Percentiles rank a stretch among this genome's conserved stretches.
Evolutionary conservation across 2,329 filamentous ascomycete genomes (phyloP).

Genomic region (Epichloe sibirici): DNA sequence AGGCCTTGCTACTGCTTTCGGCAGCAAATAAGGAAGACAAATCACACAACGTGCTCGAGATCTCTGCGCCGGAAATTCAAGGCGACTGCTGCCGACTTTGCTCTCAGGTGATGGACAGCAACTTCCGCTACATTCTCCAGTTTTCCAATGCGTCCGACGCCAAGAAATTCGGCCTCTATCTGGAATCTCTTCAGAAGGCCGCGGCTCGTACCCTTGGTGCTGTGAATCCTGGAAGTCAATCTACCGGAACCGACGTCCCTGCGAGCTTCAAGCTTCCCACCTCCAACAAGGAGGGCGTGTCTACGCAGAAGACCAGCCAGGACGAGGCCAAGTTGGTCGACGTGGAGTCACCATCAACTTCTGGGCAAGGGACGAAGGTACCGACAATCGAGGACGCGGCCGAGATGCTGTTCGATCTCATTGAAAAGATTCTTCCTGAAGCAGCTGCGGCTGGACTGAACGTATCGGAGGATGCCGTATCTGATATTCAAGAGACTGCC

Average conservation of each 20-base stretch:
- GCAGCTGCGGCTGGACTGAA: slow-evolving; percentile 5
- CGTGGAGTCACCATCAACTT: neutral
- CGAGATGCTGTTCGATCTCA: slow-evolving; percentile 8
- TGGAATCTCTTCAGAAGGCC: slow-evolving; percentile 8
- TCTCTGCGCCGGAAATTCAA: slow-evolving; percentile 10
- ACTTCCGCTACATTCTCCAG: slow-evolving; percentile 9
- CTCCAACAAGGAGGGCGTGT: too few relatives aligned
- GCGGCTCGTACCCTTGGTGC: neutral
- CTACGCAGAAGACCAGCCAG: neutral
- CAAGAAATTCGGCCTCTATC: slow-evolving; percentile 7
- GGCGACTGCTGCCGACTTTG: slow-evolving; percentile 13
- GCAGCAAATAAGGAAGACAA: slow-evolving; percentile 5
- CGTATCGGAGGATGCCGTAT: slow-evolving; percentile 5
- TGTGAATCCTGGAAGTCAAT: neutral
- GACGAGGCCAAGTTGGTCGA: slow-evolving; percentile 1
- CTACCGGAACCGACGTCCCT: neutral
- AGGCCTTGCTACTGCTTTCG: slow-evolving; percentile 12
- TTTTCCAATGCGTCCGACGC: slow-evolving; percentile 9
- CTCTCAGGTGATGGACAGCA: neutral
- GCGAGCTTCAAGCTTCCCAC: neutral
- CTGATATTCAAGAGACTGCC: slow-evolving; percentile 15
- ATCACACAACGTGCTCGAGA: slow-evolving; percentile 11
- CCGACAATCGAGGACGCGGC: slow-evolving; percentile 8
- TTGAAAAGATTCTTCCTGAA: slow-evolving; percentile 9
- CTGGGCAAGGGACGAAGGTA: neutral